Evolutionary conservation across 306 rosid species (phyloP), one percentile per base, ranked within the genome.

Genomic region (Datisca glomerata): DNA sequence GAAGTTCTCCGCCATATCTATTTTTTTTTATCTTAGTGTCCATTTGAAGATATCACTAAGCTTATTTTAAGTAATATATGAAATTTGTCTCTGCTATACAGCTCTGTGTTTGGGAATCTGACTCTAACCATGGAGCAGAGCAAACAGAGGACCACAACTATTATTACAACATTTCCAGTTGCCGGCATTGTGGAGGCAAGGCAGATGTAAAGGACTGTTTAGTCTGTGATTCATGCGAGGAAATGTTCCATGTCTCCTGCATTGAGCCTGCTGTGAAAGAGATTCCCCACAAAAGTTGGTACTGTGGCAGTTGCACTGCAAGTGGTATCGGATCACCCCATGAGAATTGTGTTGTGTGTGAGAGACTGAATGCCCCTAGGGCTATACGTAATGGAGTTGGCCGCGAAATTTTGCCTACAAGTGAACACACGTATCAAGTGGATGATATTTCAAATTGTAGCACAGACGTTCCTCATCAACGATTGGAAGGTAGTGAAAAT

Each of bases 151-250:
- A 62, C 29, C 59, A 63, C 33, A 31, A 55, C 56, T 18, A 49
- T 10, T 17, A 61, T 56, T 59, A 59, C 62, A 41, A 59, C 62
- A 41, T 49, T 56, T 76, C 79, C 70, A 46, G 59, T 59, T 91
- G 98, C 65, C 68, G 73, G 60, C 56, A 36, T 15, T 91, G 98
- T 47, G 96, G 92, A 59, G 55, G 60, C 32, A 62, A 55, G 57
- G 80, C 85, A 66, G 74, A 80, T 51, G 96, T 86, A 19, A 71
- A 53, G 15, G 74, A 75, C 63, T 80, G 70, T 69, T 71, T 91
- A 59, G 91, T 84, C 54, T 91, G 98, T 53, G 98, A 91, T 78
- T 80, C 98, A 47, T 91, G 98, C 49, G 98, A 84, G 70, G 79
- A 78, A 63, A 62, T 91, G 69, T 91, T 75, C 70, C 98, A 85